Evolutionary conservation across 805 yeast genomes (phyloP).

Genomic region (Sungouiozyma intestinalis): DNA sequence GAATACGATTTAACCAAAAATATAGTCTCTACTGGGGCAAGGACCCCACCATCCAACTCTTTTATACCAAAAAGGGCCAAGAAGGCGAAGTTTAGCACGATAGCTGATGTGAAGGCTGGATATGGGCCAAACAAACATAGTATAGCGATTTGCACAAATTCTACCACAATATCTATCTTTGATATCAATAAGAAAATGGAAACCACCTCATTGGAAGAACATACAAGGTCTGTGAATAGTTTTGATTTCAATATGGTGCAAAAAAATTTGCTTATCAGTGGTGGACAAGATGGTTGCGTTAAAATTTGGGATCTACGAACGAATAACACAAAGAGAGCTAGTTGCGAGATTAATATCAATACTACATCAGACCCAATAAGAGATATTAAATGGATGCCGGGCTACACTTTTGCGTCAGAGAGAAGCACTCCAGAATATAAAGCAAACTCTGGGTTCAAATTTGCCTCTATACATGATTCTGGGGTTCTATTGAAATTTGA

Average conservation of each 20-base stretch:
- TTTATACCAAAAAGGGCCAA: conserved; percentile 12
- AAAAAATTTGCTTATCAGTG: conserved; percentile 38
- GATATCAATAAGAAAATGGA: conserved; percentile 20
- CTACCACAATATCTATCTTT: conserved; percentile 25
- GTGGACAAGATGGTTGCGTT: conserved; percentile 73
- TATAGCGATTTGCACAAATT: conserved; percentile 26
- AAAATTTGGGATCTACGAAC: conserved; percentile 59
- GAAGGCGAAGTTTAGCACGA: conserved; percentile 23
- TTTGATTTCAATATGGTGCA: conserved; percentile 29
- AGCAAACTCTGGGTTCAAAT: conserved; percentile 31
- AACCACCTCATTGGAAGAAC: conserved; percentile 21
- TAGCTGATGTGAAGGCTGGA: conserved; percentile 29
- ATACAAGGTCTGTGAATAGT: conserved; percentile 28
- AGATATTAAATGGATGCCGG: conserved; percentile 43
- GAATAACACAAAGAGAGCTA: conserved; percentile 31
- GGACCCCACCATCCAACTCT: conserved; percentile 4
- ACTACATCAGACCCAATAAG: conserved; percentile 65
- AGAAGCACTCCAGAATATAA: conserved; percentile 16
- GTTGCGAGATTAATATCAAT: conserved; percentile 23
- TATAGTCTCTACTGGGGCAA: background rate
- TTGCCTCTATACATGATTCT: conserved; percentile 78
- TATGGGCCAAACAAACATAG: conserved; percentile 21
- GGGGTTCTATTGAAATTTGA: conserved; percentile 87
- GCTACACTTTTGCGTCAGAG: conserved; percentile 20
- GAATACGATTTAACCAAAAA: conserved; percentile 15